Evolutionary conservation across 371 early-diverging fungal species (phyloP).

Genomic region (Neoconidiobolus thromboides): DNA sequence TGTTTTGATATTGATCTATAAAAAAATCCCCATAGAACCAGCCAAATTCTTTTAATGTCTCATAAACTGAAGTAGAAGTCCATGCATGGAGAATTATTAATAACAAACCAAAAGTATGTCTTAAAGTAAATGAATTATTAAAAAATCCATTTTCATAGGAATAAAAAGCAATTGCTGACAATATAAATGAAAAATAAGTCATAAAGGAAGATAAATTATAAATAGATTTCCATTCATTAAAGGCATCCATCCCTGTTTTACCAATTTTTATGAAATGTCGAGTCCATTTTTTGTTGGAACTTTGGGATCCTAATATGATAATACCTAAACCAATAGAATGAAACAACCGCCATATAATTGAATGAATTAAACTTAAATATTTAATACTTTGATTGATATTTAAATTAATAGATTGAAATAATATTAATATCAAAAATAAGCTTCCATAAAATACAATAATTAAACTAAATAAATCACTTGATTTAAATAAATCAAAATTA

Average conservation of each 20-base stretch:
- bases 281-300: constrained; percentile 57
- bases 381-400: not conserved
- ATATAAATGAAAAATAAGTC: constrained; percentile 65
- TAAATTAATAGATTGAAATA: constrained; percentile 17
- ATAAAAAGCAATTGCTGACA: constrained; percentile 28
- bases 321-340: constrained; percentile 62
- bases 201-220: constrained; percentile 72
- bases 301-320: constrained; percentile 50
- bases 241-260: constrained; percentile 64
- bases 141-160: constrained; percentile 50
- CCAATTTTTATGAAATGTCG: constrained; percentile 86
- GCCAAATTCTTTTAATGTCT: constrained; percentile 77
- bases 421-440: constrained; percentile 13
- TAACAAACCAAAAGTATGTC: constrained; percentile 50
- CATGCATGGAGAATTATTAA: constrained; percentile 68
- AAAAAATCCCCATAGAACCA: constrained; percentile 86
- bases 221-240: constrained; percentile 84
- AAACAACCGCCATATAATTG: constrained; percentile 68
- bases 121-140: constrained; percentile 44
- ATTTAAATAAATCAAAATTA: constrained; percentile 42
- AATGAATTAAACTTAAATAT: constrained; percentile 35
- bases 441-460: constrained; percentile 52
- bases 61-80: constrained; percentile 66
- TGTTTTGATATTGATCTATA: constrained; percentile 36
- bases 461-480: constrained; percentile 61